Conservation (phyloP, 176 grass and related monocot species). For the Hordeum vulgare region MorexV3_pseudomolecules_assembly NC_058522.1:569092481-569092980, state of each 20-base stretch:
- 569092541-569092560: not conserved
- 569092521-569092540: too few relatives aligned
- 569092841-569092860: constrained; percentile 75
- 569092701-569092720: constrained; percentile 56
- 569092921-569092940: not conserved
- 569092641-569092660: constrained; percentile 71
- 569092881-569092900: not conserved
- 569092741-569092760: constrained; percentile 61
- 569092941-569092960: not conserved
- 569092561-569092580: not conserved
- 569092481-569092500: constrained; percentile 69
- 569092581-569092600: not conserved
- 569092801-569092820: constrained; percentile 44
- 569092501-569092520: constrained; percentile 36
- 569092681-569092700: constrained; percentile 59
- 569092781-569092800: constrained; percentile 58
- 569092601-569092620: constrained; percentile 73
- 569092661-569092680: constrained; percentile 52
- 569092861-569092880: constrained; percentile 37
- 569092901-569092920: not conserved
- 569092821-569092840: constrained; percentile 60
- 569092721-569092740: constrained; percentile 54
- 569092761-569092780: constrained; percentile 64
- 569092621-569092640: constrained; percentile 48
- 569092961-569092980: constrained; percentile 89